Evolutionary conservation across 164 flowering plant genomes (phyloP), one percentile per base, ranked within the genome.

Genomic region (Umbellularia californica): DNA sequence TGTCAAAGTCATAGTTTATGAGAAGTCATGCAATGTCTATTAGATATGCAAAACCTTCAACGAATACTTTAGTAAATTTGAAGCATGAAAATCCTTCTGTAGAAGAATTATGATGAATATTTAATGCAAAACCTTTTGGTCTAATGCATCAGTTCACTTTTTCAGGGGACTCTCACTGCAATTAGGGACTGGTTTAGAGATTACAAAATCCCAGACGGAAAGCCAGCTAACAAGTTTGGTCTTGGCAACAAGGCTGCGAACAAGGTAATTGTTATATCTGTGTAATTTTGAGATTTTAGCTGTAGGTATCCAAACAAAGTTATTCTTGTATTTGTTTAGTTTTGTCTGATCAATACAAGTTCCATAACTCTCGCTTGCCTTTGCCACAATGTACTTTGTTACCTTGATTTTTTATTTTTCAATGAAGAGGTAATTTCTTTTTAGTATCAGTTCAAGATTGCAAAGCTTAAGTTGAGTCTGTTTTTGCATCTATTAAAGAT

Each of bases 111-210:
- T 35, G 41, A 35, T 35, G 47, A 35, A 35, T 35, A 35, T 35
- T 35, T 55, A 1, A 55, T 55, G n/a, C 60, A 55, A 55, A 55
- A 55, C 60, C 60, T 55, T 55, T 65, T 41, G 33, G 24, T 74
- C 70, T 78, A 58, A 76, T 50, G 15, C 69, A 24, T 20, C 60
- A 33, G 63, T 65, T 71, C 74, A 15, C 27, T 71, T 71, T 73
- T 80, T 68, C 87, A 94, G 98, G 98, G 98, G 13, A 93, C 99
- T 60, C 90, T 95, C 4, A 94, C 97, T 66, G 93, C 97, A 66
- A 93, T 94, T 60, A 88, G 98, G 79, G 94, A 95, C 78, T 95
- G 99, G 99, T 95, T 95, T 74, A 89, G 98, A 79, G 99, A 95
- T 81, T 93, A 95, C 87, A 95, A 93, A 85, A 91, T 95, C 76